These are phyloP conservation scores for Vaccinium macrocarpon DNA, from an alignment of 148 eudicot genomes.

Conservation along the genomic window DNA sequence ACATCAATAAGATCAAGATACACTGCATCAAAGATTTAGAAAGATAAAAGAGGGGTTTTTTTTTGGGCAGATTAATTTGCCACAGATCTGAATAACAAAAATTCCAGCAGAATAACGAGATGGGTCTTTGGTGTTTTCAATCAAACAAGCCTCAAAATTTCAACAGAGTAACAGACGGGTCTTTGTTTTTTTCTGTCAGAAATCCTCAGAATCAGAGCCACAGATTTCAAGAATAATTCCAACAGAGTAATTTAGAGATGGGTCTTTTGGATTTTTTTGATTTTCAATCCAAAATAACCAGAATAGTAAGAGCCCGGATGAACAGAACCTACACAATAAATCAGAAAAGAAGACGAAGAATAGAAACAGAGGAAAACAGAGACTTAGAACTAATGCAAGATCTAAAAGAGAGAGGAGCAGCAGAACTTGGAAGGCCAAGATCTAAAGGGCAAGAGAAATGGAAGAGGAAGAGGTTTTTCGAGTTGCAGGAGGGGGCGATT, in stretches of 20 bases:
- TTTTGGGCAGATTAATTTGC: neutral
- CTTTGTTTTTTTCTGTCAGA: neutral
- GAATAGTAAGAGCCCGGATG: neutral
- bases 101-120: neutral
- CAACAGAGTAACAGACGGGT: neutral
- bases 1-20: constrained; percentile 33
- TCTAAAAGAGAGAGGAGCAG: neutral
- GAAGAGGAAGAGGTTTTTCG: constrained; percentile 7
- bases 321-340: constrained; percentile 15
- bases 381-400: constrained; percentile 6
- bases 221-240: neutral
- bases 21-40: neutral
- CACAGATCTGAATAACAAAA: neutral
- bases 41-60: neutral
- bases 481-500: constrained; percentile 21
- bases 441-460: neutral
- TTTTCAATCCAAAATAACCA: neutral
- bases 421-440: neutral
- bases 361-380: constrained; percentile 5
- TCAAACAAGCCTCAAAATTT: neutral
- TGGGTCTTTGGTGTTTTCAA: neutral
- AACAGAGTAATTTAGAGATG: neutral
- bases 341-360: neutral
- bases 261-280: neutral
- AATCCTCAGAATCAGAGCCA: neutral